phyloP scores from a whole-genome alignment of 75 land plant species.

The Pinus taeda region DNA sequence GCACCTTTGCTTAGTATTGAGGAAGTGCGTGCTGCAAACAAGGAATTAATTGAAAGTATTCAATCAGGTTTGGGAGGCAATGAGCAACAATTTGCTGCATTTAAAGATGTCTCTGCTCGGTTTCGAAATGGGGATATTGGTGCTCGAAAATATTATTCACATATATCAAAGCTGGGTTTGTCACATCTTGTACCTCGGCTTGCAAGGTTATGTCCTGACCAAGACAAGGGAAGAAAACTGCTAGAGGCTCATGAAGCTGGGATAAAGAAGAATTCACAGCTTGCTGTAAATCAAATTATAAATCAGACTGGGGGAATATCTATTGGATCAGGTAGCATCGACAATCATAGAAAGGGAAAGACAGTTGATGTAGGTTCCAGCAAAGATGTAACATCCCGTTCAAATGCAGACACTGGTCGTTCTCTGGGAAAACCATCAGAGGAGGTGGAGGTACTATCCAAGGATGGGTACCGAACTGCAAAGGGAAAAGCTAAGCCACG shows the following conservation, averaged over 20 bases:
- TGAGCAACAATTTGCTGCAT: slow-evolving; percentile 65
- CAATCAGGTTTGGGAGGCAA: slow-evolving; percentile 57
- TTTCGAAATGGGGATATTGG: slow-evolving; percentile 65
- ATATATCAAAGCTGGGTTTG: slow-evolving; percentile 73
- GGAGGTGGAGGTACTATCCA: slow-evolving; percentile 72
- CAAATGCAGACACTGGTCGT: slow-evolving; percentile 14
- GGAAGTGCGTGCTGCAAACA: slow-evolving; percentile 81
- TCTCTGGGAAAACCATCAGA: slow-evolving; percentile 16
- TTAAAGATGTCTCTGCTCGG: slow-evolving; percentile 67
- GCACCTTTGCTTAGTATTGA: slow-evolving; percentile 25
- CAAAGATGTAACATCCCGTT: slow-evolving; percentile 30
- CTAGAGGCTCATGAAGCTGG: slow-evolving; percentile 49
- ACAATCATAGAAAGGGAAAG: slow-evolving; percentile 28
- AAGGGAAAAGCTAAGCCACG: slow-evolving; percentile 43
- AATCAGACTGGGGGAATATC: slow-evolving; percentile 1
- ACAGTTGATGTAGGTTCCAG: slow-evolving; percentile 23
- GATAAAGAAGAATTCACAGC: not conserved
- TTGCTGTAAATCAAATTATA: slow-evolving; percentile 3
- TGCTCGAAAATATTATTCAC: slow-evolving; percentile 48
- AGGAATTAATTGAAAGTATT: slow-evolving; percentile 75
- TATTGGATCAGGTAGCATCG: slow-evolving; percentile 7
- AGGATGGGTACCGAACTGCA: slow-evolving; percentile 78
- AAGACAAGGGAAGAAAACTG: slow-evolving; percentile 40
- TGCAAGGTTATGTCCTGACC: slow-evolving; percentile 91
- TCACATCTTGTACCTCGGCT: slow-evolving; percentile 73